phyloP scores from a whole-genome alignment of 106 monocot species.

The Phalaenopsis aphrodite region DNA sequence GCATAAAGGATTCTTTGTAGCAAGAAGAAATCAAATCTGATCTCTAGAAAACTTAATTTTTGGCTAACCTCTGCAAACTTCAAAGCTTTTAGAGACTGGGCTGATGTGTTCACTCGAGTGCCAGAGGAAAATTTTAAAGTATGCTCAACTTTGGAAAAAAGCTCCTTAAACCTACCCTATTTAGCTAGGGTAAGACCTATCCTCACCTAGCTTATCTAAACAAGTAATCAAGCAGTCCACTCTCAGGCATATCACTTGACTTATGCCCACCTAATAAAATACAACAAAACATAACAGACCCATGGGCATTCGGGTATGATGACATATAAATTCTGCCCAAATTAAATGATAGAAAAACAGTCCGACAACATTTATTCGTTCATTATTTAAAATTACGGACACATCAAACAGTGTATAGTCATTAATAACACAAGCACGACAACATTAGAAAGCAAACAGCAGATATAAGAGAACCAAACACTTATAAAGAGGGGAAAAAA shows the following conservation, averaged over 20 bases:
- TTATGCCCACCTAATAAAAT: neutral
- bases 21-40: too few species aligned
- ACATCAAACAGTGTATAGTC: neutral
- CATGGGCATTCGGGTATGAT: neutral
- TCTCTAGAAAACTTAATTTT: too few species aligned
- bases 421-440: neutral
- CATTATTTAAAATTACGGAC: neutral
- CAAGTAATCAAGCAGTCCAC: neutral
- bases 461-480: neutral
- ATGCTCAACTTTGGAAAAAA: too few species aligned
- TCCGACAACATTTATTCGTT: neutral
- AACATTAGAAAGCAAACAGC: neutral
- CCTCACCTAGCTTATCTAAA: neutral
- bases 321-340: neutral
- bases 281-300: neutral
- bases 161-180: too few species aligned
- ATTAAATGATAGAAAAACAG: neutral
- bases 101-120: too few species aligned
- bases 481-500: neutral
- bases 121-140: too few species aligned
- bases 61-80: too few species aligned
- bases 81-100: too few species aligned
- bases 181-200: too few species aligned
- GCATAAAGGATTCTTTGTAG: too few species aligned
- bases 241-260: too few species aligned